Percentiles rank a stretch among this genome's conserved stretches.
These are phyloP conservation scores for Exobasidium cylindrosporum DNA, from an alignment of 1,284 basidiomycete genomes.

Conservation along the genomic window DNA sequence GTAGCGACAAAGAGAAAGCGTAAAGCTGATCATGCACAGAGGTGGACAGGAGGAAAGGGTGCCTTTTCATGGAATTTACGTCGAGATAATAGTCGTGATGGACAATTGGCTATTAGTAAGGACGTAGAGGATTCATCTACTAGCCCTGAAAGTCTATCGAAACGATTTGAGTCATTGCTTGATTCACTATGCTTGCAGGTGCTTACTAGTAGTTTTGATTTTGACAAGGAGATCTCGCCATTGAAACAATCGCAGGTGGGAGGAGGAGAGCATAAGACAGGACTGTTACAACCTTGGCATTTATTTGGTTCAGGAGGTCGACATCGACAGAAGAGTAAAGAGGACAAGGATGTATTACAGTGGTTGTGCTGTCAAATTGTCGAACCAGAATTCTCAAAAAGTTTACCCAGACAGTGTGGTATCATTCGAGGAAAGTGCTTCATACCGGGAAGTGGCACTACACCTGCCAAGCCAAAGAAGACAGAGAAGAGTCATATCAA, in stretches of 20 bases:
- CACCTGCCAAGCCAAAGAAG: background rate
- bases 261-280: background rate
- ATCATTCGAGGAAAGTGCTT: conserved; percentile 46
- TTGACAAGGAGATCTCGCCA: background rate
- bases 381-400: conserved; percentile 34
- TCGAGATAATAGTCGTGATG: background rate
- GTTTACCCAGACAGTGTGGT: conserved; percentile 36
- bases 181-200: conserved; percentile 13
- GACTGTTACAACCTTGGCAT: background rate
- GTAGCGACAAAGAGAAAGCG: conserved; percentile 6
- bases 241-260: background rate
- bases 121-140: background rate
- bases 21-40: conserved; percentile 6
- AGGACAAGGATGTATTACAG: conserved; percentile 49
- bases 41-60: conserved; percentile 11
- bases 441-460: conserved; percentile 13
- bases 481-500: background rate
- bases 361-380: conserved; percentile 45
- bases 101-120: no score
- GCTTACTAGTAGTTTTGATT: conserved; percentile 2
- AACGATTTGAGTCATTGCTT: conserved; percentile 13
- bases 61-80: conserved; percentile 14
- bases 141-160: conserved; percentile 8
- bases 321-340: conserved; percentile 9
- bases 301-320: conserved; percentile 13